These are phyloP conservation scores for Geotrichum fermentans DNA, from an alignment of 1,139 yeast species.

Conservation along the genomic window DNA sequence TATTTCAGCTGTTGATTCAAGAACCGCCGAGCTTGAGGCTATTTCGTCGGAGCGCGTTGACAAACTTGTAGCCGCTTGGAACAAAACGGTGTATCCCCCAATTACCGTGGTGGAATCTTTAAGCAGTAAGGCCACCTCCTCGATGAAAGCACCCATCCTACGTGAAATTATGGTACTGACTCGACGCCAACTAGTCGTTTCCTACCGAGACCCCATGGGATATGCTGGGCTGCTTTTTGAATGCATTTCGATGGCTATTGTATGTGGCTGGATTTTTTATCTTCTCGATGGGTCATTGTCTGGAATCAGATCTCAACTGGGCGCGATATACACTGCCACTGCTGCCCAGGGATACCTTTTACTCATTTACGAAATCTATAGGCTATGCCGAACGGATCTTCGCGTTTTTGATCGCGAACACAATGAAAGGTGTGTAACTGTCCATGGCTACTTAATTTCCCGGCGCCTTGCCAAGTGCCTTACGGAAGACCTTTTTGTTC, in stretches of 20 bases:
- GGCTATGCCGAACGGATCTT: slow-evolving; percentile 67
- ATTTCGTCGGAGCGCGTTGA: slow-evolving; percentile 46
- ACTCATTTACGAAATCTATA: slow-evolving; percentile 64
- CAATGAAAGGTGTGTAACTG: slow-evolving; percentile 62
- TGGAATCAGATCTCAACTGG: slow-evolving; percentile 64
- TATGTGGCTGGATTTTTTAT: slow-evolving; percentile 73
- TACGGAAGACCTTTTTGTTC: slow-evolving; percentile 65
- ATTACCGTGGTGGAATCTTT: background rate
- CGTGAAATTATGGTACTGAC: slow-evolving; percentile 56
- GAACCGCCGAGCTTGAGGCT: slow-evolving; percentile 42
- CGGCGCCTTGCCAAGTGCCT: slow-evolving; percentile 62
- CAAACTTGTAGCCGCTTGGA: slow-evolving; percentile 51
- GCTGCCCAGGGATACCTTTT: slow-evolving; percentile 68
- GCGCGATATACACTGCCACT: slow-evolving; percentile 58
- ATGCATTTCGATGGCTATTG: slow-evolving; percentile 51
- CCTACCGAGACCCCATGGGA: slow-evolving; percentile 58
- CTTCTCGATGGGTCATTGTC: slow-evolving; percentile 57
- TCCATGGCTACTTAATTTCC: slow-evolving; percentile 62
- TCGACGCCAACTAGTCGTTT: slow-evolving; percentile 50
- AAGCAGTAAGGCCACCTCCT: background rate
- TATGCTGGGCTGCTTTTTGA: slow-evolving; percentile 52
- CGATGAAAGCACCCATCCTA: slow-evolving; percentile 36
- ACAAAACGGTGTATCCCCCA: slow-evolving; percentile 21
- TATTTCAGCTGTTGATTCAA: slow-evolving; percentile 61
- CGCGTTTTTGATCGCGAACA: slow-evolving; percentile 68